Conservation (phyloP, 2,329 filamentous ascomycete species). For the Hypomyces rosellus region DNA sequence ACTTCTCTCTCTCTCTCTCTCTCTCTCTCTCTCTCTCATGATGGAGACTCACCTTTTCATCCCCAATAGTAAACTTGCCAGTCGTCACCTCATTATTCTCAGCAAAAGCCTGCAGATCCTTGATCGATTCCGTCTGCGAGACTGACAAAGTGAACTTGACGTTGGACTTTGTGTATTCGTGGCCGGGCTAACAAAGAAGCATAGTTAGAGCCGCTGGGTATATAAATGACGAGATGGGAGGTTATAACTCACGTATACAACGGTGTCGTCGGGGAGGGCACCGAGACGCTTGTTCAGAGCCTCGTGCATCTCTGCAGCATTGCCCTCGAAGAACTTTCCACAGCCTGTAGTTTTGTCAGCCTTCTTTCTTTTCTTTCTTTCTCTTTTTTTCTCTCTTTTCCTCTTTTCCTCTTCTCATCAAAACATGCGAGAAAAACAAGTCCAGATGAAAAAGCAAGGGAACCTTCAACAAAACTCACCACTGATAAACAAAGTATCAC, state of each 20-base stretch:
- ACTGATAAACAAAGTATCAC: constrained; percentile 92
- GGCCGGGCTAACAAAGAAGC: constrained; percentile 68
- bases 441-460: too few species aligned
- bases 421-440: background rate
- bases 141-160: constrained; percentile 81
- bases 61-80: constrained; percentile 91
- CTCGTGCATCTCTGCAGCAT: constrained; percentile 81
- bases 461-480: constrained; percentile 44
- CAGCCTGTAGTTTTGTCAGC: constrained; percentile 55
- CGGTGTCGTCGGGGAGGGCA: constrained; percentile 78
- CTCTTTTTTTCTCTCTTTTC: too few species aligned
- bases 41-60: constrained; percentile 71
- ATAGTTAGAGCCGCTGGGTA: background rate
- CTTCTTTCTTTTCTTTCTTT: background rate
- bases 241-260: constrained; percentile 64
- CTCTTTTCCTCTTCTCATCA: too few species aligned
- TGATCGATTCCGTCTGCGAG: constrained; percentile 65
- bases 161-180: constrained; percentile 97
- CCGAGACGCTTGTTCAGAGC: constrained; percentile 83
- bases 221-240: too few species aligned
- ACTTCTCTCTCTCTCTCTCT: background rate
- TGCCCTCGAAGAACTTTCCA: constrained; percentile 93
- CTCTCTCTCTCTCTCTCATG: background rate
- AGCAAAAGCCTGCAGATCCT: constrained; percentile 70
- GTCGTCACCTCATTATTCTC: constrained; percentile 80